phyloP scores from a whole-genome alignment of 768 basidiomycete species.

The Artomyces pyxidatus region DNA sequence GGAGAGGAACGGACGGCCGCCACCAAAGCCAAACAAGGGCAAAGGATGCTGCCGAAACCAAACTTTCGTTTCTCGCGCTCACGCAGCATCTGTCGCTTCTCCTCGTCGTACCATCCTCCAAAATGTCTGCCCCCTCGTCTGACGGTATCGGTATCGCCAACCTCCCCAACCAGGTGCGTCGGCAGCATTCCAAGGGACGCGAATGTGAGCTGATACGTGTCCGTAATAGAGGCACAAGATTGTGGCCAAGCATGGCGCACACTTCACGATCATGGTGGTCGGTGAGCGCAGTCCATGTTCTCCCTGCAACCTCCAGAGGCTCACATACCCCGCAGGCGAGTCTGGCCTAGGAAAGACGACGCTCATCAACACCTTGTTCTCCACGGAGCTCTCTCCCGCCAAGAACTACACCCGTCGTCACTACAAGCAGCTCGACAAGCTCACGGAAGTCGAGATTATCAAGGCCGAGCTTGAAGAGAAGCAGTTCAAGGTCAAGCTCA shows the following conservation, averaged over 20 bases:
- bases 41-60: background rate
- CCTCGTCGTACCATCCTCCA: background rate
- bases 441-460: slow-evolving; percentile 97
- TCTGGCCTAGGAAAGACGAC: slow-evolving; percentile 97
- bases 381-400: slow-evolving; percentile 85
- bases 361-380: slow-evolving; percentile 97
- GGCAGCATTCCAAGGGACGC: slow-evolving; percentile 15
- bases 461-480: slow-evolving; percentile 99
- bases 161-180: slow-evolving; percentile 90
- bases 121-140: slow-evolving; percentile 26
- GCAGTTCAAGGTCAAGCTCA: slow-evolving; percentile 98
- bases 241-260: slow-evolving; percentile 92
- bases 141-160: slow-evolving; percentile 94
- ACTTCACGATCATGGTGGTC: slow-evolving; percentile 99
- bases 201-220: slow-evolving; percentile 4
- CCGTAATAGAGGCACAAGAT: slow-evolving; percentile 88
- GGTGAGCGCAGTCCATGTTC: slow-evolving; percentile 46
- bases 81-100: background rate
- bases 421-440: slow-evolving; percentile 95
- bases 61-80: background rate
- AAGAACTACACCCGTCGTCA: slow-evolving; percentile 89
- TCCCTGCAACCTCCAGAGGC: background rate
- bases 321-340: slow-evolving; percentile 54
- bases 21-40: background rate
- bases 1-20: too few relatives aligned